These are phyloP conservation scores for Cercospora zeina DNA, from an alignment of 2,329 filamentous ascomycete genomes.

Conservation along the genomic window DNA sequence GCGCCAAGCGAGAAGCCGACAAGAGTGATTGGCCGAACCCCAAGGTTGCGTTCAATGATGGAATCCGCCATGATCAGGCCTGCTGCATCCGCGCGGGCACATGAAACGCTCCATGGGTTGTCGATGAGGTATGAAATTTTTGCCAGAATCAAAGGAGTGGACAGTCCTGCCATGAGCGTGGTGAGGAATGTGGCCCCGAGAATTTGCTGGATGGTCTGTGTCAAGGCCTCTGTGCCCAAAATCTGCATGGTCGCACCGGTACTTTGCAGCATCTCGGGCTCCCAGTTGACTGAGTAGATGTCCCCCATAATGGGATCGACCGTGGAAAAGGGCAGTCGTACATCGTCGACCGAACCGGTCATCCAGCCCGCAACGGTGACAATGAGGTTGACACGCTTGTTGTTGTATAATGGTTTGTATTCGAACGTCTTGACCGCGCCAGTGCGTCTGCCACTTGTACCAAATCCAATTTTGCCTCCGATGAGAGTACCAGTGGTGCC, in stretches of 20 bases:
- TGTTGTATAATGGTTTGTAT: conserved; percentile 94
- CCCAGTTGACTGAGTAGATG: conserved; percentile 94
- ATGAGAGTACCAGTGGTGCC: conserved; percentile 85
- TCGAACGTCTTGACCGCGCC: conserved; percentile 95
- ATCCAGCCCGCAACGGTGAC: conserved; percentile 97
- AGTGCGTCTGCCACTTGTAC: conserved; percentile 81
- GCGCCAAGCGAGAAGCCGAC: conserved; percentile 93
- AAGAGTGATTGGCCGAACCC: conserved; percentile 85
- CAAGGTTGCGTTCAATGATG: conserved; percentile 84
- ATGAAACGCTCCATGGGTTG: conserved; percentile 97
- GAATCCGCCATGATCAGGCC: conserved; percentile 94
- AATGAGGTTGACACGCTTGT: conserved; percentile 94
- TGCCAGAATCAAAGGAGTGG: conserved; percentile 86
- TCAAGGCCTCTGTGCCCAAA: conserved; percentile 93
- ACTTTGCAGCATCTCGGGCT: conserved; percentile 94
- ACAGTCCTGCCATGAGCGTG: conserved; percentile 86
- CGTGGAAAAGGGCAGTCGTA: conserved; percentile 91
- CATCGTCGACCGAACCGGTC: conserved; percentile 96
- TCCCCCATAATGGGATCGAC: conserved; percentile 98
- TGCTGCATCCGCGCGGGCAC: conserved; percentile 82
- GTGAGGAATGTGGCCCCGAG: conserved; percentile 86
- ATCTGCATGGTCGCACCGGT: conserved; percentile 99
- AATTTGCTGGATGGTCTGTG: conserved; percentile 93
- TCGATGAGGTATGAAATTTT: conserved; percentile 96
- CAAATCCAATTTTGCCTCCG: conserved; percentile 80